Conservation (phyloP, 371 early-diverging fungal species). For the Rhizopus arrhizus region DNA sequence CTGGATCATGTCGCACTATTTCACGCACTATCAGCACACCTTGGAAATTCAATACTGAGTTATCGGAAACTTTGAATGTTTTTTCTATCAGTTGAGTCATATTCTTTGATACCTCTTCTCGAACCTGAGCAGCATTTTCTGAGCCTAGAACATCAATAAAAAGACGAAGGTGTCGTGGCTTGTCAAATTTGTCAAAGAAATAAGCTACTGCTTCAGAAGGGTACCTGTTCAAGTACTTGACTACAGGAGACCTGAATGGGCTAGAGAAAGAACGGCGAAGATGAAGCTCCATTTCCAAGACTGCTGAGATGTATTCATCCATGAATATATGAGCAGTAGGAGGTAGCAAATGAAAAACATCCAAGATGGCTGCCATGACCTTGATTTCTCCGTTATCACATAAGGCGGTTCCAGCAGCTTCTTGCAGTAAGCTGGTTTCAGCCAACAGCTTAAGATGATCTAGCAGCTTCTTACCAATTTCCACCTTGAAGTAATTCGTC, state of each 20-base stretch:
- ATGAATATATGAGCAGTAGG: conserved; percentile 90
- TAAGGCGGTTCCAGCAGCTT: conserved; percentile 79
- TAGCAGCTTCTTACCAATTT: conserved; percentile 96
- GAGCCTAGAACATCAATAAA: conserved; percentile 71
- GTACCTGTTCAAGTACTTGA: conserved; percentile 89
- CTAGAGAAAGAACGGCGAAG: conserved; percentile 83
- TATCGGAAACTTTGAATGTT: conserved; percentile 47
- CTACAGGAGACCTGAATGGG: conserved; percentile 90
- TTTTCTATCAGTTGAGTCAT: conserved; percentile 59
- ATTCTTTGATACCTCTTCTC: conserved; percentile 68
- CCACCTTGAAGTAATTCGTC: conserved; percentile 97
- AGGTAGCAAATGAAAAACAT: conserved; percentile 92
- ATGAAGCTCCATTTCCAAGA: conserved; percentile 82
- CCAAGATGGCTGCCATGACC: conserved; percentile 91
- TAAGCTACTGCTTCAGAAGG: conserved; percentile 82
- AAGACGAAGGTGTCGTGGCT: conserved; percentile 59
- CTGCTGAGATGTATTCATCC: conserved; percentile 84
- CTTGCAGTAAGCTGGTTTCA: conserved; percentile 78
- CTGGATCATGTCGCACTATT: conserved; percentile 57
- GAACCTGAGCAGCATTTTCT: conserved; percentile 68
- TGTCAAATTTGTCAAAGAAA: conserved; percentile 76
- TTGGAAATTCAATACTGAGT: conserved; percentile 47
- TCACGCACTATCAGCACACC: conserved; percentile 71
- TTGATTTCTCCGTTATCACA: conserved; percentile 88
- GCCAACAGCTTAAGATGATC: conserved; percentile 96